Conservation (phyloP, 305 asterid species). For the Fraxinus greggii region DNA sequence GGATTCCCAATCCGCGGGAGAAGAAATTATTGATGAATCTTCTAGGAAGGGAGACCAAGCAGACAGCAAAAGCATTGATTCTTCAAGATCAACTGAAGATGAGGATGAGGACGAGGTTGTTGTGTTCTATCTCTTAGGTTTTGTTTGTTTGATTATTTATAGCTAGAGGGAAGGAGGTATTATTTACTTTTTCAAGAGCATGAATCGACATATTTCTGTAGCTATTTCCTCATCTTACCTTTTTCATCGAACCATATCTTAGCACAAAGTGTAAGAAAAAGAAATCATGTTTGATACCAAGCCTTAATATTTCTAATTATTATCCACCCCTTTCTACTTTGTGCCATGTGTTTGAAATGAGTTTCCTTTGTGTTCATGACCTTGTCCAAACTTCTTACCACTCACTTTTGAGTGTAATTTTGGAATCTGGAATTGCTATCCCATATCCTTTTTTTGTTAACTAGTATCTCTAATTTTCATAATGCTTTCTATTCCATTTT, state of each 20-base stretch:
- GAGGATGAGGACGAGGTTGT: constrained; percentile 82
- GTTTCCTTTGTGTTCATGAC: background rate
- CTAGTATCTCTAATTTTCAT: background rate
- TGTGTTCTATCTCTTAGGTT: background rate
- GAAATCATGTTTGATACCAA: background rate
- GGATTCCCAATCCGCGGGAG: constrained; percentile 60
- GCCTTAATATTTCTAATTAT: constrained; percentile 3
- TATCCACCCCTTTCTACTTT: constrained; percentile 1
- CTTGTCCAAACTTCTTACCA: background rate
- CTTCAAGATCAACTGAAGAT: constrained; percentile 73
- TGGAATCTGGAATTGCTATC: constrained; percentile 1
- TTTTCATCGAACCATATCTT: background rate
- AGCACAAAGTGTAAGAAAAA: background rate
- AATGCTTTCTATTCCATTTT: constrained; percentile 1
- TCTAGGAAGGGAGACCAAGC: constrained; percentile 58
- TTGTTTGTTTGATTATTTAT: background rate
- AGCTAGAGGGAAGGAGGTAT: constrained; percentile 1
- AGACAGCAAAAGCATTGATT: constrained; percentile 70
- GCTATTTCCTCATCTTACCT: background rate
- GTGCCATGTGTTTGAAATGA: background rate
- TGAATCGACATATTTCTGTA: constrained; percentile 7
- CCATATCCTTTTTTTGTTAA: background rate
- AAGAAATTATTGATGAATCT: constrained; percentile 52
- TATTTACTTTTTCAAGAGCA: constrained; percentile 9
- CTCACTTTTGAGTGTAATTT: background rate